Evolutionary conservation across 352 stramenopile genomes (phyloP).

Genomic region (Phytophthora constricta): DNA sequence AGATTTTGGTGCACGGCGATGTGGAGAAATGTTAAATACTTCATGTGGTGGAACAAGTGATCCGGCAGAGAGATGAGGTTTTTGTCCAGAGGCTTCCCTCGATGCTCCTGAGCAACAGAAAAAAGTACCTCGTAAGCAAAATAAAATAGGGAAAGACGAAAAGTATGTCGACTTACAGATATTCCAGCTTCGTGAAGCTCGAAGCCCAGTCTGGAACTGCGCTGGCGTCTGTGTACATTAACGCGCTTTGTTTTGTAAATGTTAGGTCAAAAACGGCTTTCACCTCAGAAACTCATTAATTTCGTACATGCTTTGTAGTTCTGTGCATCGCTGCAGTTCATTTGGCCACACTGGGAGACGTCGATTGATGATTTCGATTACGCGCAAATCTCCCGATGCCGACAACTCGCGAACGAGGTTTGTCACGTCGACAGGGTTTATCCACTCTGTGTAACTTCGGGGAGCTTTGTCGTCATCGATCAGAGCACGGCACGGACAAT

Average conservation of each 20-base stretch:
- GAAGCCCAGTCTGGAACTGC: constrained; percentile 21
- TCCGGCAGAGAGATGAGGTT: constrained; percentile 31
- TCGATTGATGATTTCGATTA: constrained; percentile 39
- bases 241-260: background rate
- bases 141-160: background rate
- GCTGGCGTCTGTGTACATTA: constrained; percentile 31
- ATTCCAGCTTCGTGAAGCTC: constrained; percentile 31
- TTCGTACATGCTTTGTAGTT: constrained; percentile 28
- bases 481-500: constrained; percentile 43
- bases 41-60: constrained; percentile 32
- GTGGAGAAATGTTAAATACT: constrained; percentile 33
- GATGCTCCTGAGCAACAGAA: constrained; percentile 25
- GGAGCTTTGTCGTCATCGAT: constrained; percentile 34
- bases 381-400: constrained; percentile 20
- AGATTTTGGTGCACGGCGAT: constrained; percentile 29
- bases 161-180: constrained; percentile 25
- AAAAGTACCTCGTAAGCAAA: background rate
- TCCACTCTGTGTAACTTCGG: constrained; percentile 26
- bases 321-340: constrained; percentile 26
- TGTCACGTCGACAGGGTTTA: constrained; percentile 16
- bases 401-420: constrained; percentile 17
- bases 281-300: background rate
- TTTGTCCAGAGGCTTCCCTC: constrained; percentile 12
- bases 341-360: constrained; percentile 19
- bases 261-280: background rate